These are phyloP conservation scores for Fusarium stilboides DNA, from an alignment of 2,329 filamentous ascomycete species.

Conservation along the genomic window DNA sequence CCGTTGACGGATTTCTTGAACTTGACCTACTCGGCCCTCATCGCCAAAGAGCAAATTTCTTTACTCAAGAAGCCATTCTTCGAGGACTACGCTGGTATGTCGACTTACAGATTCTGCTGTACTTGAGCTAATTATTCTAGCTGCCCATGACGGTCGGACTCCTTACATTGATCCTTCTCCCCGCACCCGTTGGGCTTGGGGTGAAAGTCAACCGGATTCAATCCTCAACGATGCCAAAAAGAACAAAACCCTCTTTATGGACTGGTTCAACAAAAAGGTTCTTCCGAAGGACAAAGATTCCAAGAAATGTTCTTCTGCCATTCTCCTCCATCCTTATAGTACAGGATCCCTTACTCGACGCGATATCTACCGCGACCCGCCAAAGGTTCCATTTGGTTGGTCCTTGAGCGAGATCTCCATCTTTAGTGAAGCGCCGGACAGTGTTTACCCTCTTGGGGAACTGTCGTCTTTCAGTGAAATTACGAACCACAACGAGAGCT, in stretches of 20 bases:
- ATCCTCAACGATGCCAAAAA: background rate
- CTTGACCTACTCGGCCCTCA: background rate
- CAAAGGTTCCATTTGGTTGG: background rate
- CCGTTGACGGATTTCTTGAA: background rate
- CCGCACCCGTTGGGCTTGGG: conserved; percentile 1
- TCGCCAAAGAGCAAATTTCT: background rate
- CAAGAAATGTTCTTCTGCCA: background rate
- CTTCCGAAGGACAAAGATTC: background rate
- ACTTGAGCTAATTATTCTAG: background rate
- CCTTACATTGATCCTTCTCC: background rate
- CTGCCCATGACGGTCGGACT: background rate
- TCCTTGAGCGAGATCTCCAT: background rate
- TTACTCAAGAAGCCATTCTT: background rate
- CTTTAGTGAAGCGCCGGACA: conserved; percentile 3
- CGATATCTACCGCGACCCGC: background rate
- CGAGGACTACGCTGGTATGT: background rate
- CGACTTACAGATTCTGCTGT: too few relatives aligned
- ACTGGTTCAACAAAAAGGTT: background rate
- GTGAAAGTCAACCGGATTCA: background rate
- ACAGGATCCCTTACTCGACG: background rate
- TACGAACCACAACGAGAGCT: background rate
- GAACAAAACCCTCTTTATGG: conserved; percentile 5
- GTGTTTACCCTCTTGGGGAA: background rate
- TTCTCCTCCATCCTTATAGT: background rate
- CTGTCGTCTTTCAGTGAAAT: background rate